Base-by-base conservation (phyloP, 352 stramenopile species). In the Pythium biforme region DNA sequence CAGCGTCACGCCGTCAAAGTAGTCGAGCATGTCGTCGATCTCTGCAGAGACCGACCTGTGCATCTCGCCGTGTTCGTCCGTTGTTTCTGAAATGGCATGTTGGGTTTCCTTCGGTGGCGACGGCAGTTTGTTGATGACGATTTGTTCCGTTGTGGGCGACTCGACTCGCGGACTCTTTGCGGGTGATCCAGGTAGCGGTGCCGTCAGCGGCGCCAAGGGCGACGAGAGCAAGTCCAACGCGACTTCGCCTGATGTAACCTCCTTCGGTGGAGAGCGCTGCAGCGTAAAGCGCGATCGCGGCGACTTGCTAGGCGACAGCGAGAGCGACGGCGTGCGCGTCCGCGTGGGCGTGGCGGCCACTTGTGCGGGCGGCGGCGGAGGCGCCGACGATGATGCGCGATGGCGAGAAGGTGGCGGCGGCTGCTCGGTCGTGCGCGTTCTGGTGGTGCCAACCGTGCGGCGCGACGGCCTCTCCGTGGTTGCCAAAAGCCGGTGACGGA, bases 21-120 rank as follows among this genome's bases (percentile, higher is more conserved):
- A 92, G 60, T 90, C 83, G 46, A 88, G 71, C 72, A 92, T 77
- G 43, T 87, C 79, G 72, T 89, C 82, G 40, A 91, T 88, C 43
- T 86, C 76, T 51, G 55, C 60, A 33, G 63, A 46, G 46, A 64
- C 47, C 59, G 29, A 7, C 20, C 5, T 1, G 19, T n/a, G n/a
- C n/a, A n/a, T n/a, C n/a, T n/a, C n/a, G n/a, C n/a, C n/a, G n/a
- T n/a, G n/a, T n/a, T n/a, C n/a, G n/a, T n/a, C 62, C 72, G 37
- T 54, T 76, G 53, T 59, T 73, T 48, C 40, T 26, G 40, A 47
- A 47, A 47, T 47, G 19, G n/a, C n/a, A 47, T 25, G 5, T 47
- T 47, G 40, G n/a, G 6, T 25, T 27, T 25, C n/a, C 19, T 47
- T 47, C n/a, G 5, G 56, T 74, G 48, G 48, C 39, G 55, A 68